These are phyloP conservation scores for Skeletonema tropicum DNA, from an alignment of 108 stramenopile genomes.

Conservation along the genomic window DNA sequence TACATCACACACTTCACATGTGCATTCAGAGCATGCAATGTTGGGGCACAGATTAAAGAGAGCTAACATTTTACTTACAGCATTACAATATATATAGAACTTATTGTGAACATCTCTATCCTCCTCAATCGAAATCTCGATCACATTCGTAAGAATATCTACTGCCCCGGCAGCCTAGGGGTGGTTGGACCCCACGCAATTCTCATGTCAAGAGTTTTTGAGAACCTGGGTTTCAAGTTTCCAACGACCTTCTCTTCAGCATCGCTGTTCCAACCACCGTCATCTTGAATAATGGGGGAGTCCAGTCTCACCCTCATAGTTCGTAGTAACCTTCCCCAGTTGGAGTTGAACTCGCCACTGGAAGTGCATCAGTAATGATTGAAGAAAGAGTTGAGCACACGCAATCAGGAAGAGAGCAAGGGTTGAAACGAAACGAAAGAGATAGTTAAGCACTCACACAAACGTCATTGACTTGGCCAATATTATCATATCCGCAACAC, in stretches of 20 bases:
- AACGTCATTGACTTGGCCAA: constrained; percentile 29
- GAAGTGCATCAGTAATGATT: neutral
- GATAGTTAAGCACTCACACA: neutral
- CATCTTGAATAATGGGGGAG: neutral
- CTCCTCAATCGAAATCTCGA: no score
- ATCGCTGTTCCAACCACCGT: neutral
- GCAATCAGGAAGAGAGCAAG: neutral
- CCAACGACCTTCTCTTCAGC: neutral
- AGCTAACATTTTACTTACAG: no score
- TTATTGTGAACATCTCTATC: no score
- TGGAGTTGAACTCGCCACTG: constrained; percentile 52
- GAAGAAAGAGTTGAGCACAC: neutral
- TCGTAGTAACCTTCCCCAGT: constrained; percentile 50
- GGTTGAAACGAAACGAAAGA: neutral
- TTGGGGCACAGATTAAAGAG: no score
- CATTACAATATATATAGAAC: no score
- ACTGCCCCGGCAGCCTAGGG: neutral
- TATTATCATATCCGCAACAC: constrained; percentile 45
- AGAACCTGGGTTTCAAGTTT: neutral
- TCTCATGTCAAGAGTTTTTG: constrained; percentile 5
- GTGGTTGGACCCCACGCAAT: neutral
- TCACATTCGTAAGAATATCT: no score
- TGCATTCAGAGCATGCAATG: no score
- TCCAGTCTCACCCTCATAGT: constrained; percentile 2
- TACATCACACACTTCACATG: no score